These are phyloP conservation scores for Lasiodiplodia hormozganensis DNA, from an alignment of 2,329 filamentous ascomycete genomes.

Conservation along the genomic window DNA sequence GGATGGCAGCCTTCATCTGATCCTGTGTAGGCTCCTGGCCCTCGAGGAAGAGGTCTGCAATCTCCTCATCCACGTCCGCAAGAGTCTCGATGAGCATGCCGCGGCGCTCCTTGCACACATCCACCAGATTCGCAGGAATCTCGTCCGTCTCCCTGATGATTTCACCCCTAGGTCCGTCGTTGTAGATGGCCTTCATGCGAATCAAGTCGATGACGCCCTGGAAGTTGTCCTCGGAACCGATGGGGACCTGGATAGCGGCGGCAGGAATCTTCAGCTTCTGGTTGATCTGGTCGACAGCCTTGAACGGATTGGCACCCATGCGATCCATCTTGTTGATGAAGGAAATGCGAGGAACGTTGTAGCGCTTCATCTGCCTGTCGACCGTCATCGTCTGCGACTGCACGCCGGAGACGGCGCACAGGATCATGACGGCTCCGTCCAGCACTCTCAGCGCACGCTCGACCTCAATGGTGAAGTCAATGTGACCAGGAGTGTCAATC, in stretches of 20 bases:
- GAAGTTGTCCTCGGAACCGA: constrained; percentile 90
- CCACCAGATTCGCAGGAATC: constrained; percentile 79
- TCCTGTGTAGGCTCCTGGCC: constrained; percentile 78
- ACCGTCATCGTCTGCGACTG: constrained; percentile 98
- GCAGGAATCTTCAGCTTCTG: constrained; percentile 91
- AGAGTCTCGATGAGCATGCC: constrained; percentile 90
- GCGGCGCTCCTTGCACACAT: constrained; percentile 81
- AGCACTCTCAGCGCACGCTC: constrained; percentile 93
- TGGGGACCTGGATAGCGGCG: constrained; percentile 92
- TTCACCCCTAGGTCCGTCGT: constrained; percentile 80
- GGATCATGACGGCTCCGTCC: constrained; percentile 97
- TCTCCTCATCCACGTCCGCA: constrained; percentile 97
- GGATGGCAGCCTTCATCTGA: constrained; percentile 92
- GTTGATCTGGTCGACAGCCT: constrained; percentile 97
- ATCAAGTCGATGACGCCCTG: constrained; percentile 92
- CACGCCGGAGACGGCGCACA: constrained; percentile 95
- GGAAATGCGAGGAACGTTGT: constrained; percentile 92
- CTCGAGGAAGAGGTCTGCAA: constrained; percentile 92
- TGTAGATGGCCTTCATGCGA: constrained; percentile 91
- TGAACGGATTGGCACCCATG: constrained; percentile 98
- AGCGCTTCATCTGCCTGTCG: constrained; percentile 97
- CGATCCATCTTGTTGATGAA: constrained; percentile 99
- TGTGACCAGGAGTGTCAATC: constrained; percentile 98
- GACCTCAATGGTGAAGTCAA: constrained; percentile 99
- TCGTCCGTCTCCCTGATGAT: constrained; percentile 77